phyloP scores from a whole-genome alignment of 176 grass and related monocot genomes.

The Hordeum vulgare region DNA sequence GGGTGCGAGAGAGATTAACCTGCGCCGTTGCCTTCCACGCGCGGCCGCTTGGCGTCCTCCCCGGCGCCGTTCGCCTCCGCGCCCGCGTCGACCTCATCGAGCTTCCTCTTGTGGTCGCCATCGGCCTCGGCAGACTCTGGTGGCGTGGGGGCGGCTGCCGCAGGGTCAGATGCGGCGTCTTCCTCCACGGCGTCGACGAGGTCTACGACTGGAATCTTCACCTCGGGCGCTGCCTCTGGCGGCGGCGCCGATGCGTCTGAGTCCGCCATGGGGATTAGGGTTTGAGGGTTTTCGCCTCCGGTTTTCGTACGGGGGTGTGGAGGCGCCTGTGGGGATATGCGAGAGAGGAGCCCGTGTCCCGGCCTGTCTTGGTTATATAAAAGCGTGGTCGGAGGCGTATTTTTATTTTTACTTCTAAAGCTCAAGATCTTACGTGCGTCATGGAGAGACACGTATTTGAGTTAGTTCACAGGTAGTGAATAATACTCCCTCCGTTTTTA shows the following conservation, averaged over 20 bases:
- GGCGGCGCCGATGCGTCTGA: constrained; percentile 24
- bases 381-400: not conserved
- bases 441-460: not conserved
- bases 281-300: constrained; percentile 30
- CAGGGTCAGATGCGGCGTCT: not conserved
- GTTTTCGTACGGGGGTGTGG: not conserved
- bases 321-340: not conserved
- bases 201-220: not conserved
- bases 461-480: too few relatives aligned
- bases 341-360: not conserved
- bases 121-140: constrained; percentile 9
- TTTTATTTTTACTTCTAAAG: not conserved
- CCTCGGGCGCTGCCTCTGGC: constrained; percentile 16
- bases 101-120: constrained; percentile 49
- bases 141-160: not conserved
- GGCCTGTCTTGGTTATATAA: not conserved
- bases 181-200: not conserved
- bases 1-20: constrained; percentile 6
- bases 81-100: constrained; percentile 19
- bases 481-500: too few relatives aligned
- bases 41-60: constrained; percentile 38
- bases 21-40: constrained; percentile 38
- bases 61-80: constrained; percentile 21
- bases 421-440: not conserved
- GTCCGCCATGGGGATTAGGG: constrained; percentile 84